Base-by-base conservation (phyloP, 2,329 filamentous ascomycete species). In the Ophiostoma populinum region DNA sequence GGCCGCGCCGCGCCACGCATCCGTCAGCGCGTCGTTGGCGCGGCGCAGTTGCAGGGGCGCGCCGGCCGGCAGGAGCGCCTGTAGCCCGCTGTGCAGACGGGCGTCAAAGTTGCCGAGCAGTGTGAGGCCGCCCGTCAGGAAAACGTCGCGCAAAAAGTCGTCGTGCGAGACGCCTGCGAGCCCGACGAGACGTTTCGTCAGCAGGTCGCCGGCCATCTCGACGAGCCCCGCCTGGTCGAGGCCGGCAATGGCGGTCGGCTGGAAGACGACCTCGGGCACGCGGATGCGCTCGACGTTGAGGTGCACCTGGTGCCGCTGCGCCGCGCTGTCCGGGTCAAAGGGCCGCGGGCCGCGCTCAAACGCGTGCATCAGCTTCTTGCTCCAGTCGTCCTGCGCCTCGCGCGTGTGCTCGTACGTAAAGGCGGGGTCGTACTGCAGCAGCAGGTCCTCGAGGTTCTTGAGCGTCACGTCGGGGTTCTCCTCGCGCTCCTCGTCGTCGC, bases 261-360 rank as follows among this genome's bases (percentile, higher is more conserved):
- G 82, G 61, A 94, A 94, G 13, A 93, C 69, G 7, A 94, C 78
- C 58, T 95, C 87, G 3, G 86, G 86, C 2, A 92, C 83, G 34
- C 86, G 79, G 54, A 95, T 92, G 37, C 87, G 77, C 62, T 95
- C 86, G 36, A 98, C 83, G 53, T 98, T 98, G 43, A 98, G 72
- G 54, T 98, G 90, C 34, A 98, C 62, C 56, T 95, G 87, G 54
- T 85, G 75, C 13, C 74, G 72, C 57, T 98, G 62, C 13, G 75
- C 72, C 46, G 90, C 80, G 38, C 75, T 80, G 37, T 83, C 74
- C 0, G 75, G 60, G 45, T 95, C 79, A 45, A 85, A 92, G 1
- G 87, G 81, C 46, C 83, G 80, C 0, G 86, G 82, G 0, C 90
- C 90, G 36, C 85, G 79, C 24, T 81, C 61, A 57, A 94, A 98